phyloP scores from a whole-genome alignment of 192 early-diverging fungal species.

The Diversispora eburnea region DNA sequence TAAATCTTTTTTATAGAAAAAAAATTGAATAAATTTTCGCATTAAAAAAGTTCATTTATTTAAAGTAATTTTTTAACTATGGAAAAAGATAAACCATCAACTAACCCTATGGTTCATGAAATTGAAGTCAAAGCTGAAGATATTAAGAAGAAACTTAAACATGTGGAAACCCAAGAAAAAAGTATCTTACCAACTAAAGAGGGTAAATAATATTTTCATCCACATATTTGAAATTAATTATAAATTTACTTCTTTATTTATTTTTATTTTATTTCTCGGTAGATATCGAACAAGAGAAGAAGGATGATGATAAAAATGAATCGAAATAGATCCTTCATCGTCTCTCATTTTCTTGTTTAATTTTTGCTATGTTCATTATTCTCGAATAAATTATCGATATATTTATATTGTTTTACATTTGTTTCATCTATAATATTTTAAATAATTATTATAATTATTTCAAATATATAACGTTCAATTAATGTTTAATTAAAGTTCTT shows the following conservation, averaged over 20 bases:
- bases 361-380: too few species aligned
- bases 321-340: too few species aligned
- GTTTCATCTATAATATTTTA: too few species aligned
- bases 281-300: too few species aligned
- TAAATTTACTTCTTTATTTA: background rate
- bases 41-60: background rate
- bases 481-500: too few species aligned
- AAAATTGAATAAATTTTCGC: background rate
- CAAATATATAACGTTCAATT: too few species aligned
- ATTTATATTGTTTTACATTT: too few species aligned
- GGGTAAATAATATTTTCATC: slow-evolving; percentile 6
- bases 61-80: background rate
- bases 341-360: too few species aligned
- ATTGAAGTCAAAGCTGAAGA: slow-evolving; percentile 7
- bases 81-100: background rate
- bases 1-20: background rate
- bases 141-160: slow-evolving; percentile 6
- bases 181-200: background rate
- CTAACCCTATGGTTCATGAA: background rate
- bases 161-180: slow-evolving; percentile 15
- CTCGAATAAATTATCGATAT: too few species aligned
- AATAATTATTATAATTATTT: too few species aligned
- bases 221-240: background rate
- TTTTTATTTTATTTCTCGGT: background rate
- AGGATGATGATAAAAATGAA: too few species aligned